Evolutionary conservation across 805 yeast genomes (phyloP).

Genomic region (Starmerella cellae): DNA sequence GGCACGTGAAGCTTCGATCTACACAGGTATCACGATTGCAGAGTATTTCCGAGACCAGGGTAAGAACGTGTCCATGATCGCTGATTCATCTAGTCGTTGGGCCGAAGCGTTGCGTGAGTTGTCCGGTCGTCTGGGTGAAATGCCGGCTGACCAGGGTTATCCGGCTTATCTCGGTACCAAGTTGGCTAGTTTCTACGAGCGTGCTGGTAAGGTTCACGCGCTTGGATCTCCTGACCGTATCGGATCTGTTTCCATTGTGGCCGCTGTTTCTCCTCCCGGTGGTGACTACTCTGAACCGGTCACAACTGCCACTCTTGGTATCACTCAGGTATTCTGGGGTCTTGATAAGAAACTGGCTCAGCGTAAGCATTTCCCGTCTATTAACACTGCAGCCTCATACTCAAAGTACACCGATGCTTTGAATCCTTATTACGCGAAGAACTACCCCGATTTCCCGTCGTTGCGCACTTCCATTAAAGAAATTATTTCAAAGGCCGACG

Average conservation of each 20-base stretch:
- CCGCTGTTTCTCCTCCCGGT: slow-evolving; percentile 99
- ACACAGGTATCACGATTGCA: slow-evolving; percentile 96
- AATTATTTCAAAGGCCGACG: slow-evolving; percentile 93
- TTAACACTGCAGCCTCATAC: slow-evolving; percentile 90
- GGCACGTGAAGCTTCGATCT: slow-evolving; percentile 98
- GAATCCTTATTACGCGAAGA: slow-evolving; percentile 67
- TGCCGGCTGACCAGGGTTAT: slow-evolving; percentile 99
- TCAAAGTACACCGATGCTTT: slow-evolving; percentile 88
- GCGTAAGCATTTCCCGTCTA: slow-evolving; percentile 99
- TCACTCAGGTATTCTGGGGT: slow-evolving; percentile 99
- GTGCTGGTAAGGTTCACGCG: slow-evolving; percentile 95
- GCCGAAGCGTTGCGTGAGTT: slow-evolving; percentile 99
- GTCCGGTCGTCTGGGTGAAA: slow-evolving; percentile 99
- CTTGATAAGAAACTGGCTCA: slow-evolving; percentile 97
- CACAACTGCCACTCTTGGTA: slow-evolving; percentile 95
- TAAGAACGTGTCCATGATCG: slow-evolving; percentile 97
- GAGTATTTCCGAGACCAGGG: slow-evolving; percentile 99
- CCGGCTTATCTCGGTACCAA: slow-evolving; percentile 99
- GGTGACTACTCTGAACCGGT: slow-evolving; percentile 99
- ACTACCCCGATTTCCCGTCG: slow-evolving; percentile 81
- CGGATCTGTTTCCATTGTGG: slow-evolving; percentile 98
- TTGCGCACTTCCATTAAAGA: slow-evolving; percentile 88
- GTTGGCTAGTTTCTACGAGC: slow-evolving; percentile 96
- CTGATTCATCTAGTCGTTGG: slow-evolving; percentile 99
- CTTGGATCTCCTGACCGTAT: slow-evolving; percentile 92